These are phyloP conservation scores for Tubosaeta sp. DNA, from an alignment of 768 basidiomycete genomes.

Conservation along the genomic window DNA sequence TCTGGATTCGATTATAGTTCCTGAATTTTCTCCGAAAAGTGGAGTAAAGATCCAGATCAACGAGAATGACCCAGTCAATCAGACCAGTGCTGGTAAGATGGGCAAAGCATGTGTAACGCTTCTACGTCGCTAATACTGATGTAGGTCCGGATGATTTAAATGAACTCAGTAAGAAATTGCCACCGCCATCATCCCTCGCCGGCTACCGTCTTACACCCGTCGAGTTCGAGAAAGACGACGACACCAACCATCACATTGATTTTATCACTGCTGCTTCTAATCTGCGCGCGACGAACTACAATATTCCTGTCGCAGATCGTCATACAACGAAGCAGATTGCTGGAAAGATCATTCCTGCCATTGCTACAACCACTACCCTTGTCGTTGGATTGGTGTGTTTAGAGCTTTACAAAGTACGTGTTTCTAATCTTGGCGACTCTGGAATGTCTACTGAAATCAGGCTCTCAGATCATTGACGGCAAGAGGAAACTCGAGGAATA, in stretches of 20 bases:
- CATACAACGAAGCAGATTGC: constrained; percentile 97
- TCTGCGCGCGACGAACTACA: constrained; percentile 93
- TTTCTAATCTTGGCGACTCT: background rate
- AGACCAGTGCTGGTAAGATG: constrained; percentile 32
- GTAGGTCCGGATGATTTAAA: constrained; percentile 49
- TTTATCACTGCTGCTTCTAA: constrained; percentile 98
- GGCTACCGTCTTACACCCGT: constrained; percentile 96
- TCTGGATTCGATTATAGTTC: constrained; percentile 77
- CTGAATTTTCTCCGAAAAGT: constrained; percentile 89
- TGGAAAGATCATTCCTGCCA: constrained; percentile 98
- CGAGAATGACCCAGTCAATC: constrained; percentile 84
- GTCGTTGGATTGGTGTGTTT: constrained; percentile 95
- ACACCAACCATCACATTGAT: constrained; percentile 96
- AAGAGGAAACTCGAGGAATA: constrained; percentile 92
- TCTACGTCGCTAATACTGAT: constrained; percentile 4
- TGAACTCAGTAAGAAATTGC: constrained; percentile 64
- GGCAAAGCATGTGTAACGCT: background rate
- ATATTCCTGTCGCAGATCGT: constrained; percentile 77
- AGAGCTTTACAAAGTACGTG: constrained; percentile 88
- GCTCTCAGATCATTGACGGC: constrained; percentile 80
- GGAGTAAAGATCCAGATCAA: constrained; percentile 92
- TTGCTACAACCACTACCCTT: constrained; percentile 96
- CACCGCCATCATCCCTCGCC: constrained; percentile 84
- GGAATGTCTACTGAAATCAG: constrained; percentile 1
- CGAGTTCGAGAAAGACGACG: constrained; percentile 99